Base-by-base conservation (phyloP, 2,329 filamentous ascomycete genomes). In the Talaromyces amestolkiae region DNA sequence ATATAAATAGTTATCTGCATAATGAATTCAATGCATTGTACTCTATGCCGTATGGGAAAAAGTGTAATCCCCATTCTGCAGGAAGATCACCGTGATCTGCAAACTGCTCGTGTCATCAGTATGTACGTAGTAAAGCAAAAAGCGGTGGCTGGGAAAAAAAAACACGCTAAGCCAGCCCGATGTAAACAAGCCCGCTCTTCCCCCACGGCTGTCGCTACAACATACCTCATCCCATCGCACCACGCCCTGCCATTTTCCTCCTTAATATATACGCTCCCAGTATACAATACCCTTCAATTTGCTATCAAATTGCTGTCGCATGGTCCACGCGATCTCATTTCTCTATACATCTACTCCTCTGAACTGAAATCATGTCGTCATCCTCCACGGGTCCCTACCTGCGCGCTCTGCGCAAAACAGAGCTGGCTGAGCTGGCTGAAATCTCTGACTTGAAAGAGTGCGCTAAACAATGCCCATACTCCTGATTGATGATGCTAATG, bases 391-490 rank as follows among this genome's bases (percentile, higher is more conserved):
- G 89, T 75, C 86, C 87, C 71, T 96, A 91, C 87, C 84, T 97
- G 76, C 86, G 89, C 78, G 85, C 86, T 77, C 91, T 95, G 85
- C 89, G 91, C 82, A 96, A 96, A 84, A 84, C 84, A 72, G 91
- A 94, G 69, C 86, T 97, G 65, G 78, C 87, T 71, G 89, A 91
- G 68, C 83, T 96, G 68, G 91, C 92, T 66, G 86, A 91, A 70
- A 80, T 84, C 56, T 85, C 91, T 68, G 89, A 89, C 66, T 82
- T 94, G 63, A 84, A 86, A 75, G 86, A 91, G 92, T 96, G 87
- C 74, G 88, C 85, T 41, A 17, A 17, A 27, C 10, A 24, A 13
- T 17, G 3, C 2, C 2, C 43, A 22, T 2, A 4, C 27, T 1
- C 8, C 1, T 17, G 8, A 47, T 47, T 51, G 7, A 3, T 41